Conservation (phyloP, 805 yeast species). For the Jamesozyma hellenica region DNA sequence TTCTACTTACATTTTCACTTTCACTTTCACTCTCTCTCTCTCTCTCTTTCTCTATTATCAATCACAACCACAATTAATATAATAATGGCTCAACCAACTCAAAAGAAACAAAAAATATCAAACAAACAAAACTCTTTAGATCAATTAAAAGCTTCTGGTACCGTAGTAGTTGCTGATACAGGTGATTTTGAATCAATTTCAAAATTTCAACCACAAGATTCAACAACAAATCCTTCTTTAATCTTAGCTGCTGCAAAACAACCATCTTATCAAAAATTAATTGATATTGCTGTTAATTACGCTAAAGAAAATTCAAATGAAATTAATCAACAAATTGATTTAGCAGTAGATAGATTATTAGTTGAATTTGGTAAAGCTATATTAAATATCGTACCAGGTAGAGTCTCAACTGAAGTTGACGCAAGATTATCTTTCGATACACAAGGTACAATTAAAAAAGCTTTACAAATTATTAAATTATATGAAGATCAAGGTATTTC, state of each 20-base stretch:
- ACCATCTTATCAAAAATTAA: slow-evolving; percentile 76
- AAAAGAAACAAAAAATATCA: slow-evolving; percentile 32
- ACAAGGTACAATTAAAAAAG: slow-evolving; percentile 88
- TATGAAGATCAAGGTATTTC: slow-evolving; percentile 77
- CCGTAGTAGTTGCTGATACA: slow-evolving; percentile 95
- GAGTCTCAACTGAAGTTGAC: slow-evolving; percentile 98
- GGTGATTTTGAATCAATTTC: slow-evolving; percentile 98
- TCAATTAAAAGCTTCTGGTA: slow-evolving; percentile 89
- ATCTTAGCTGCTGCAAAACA: slow-evolving; percentile 92
- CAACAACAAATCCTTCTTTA: slow-evolving; percentile 97
- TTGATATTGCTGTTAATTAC: slow-evolving; percentile 83
- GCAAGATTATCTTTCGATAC: slow-evolving; percentile 96
- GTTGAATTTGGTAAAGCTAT: slow-evolving; percentile 95
- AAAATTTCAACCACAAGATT: slow-evolving; percentile 97
- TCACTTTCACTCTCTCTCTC: not conserved
- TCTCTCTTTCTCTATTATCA: not conserved
- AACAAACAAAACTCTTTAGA: slow-evolving; percentile 43
- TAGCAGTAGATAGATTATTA: slow-evolving; percentile 83
- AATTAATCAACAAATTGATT: slow-evolving; percentile 50
- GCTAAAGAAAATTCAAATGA: slow-evolving; percentile 56
- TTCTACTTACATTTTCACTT: not conserved
- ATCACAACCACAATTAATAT: not conserved
- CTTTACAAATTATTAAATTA: slow-evolving; percentile 76
- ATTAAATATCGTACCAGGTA: slow-evolving; percentile 91
- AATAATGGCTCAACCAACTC: slow-evolving; percentile 5